Conservation (phyloP, 495 filamentous ascomycete species). For the Pyrenula massariospora region DNA sequence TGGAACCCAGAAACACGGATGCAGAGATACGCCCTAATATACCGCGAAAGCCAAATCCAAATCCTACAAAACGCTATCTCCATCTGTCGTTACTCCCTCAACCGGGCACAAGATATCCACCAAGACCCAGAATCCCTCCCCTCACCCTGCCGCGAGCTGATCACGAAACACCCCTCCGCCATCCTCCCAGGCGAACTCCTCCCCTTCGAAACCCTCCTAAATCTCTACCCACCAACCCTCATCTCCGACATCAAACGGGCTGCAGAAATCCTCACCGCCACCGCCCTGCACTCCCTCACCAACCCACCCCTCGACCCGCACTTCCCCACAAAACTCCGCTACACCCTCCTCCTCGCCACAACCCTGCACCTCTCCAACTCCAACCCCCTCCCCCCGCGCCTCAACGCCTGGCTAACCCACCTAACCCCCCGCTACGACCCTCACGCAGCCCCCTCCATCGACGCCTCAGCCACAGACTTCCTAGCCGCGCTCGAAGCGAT, state of each 20-base stretch:
- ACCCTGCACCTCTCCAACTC: too few species aligned
- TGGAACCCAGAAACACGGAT: conserved; percentile 19
- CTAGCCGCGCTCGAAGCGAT: not conserved
- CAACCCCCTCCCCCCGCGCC: too few species aligned
- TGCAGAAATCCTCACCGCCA: not conserved
- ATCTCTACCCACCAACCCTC: not conserved
- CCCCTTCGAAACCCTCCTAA: not conserved
- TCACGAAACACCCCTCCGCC: not conserved
- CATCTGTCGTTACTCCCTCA: conserved; percentile 15
- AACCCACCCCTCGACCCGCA: not conserved
- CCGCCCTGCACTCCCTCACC: not conserved
- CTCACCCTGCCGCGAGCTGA: not conserved
- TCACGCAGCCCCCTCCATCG: too few species aligned
- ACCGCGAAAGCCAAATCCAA: conserved; percentile 28
- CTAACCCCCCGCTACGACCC: too few species aligned
- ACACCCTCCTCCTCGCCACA: not conserved
- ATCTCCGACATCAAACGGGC: not conserved
- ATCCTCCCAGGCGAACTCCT: not conserved
- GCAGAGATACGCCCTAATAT: conserved; percentile 28
- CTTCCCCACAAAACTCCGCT: not conserved
- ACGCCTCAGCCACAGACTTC: not conserved
- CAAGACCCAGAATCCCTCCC: not conserved
- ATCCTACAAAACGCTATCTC: conserved; percentile 29
- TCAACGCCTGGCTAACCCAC: too few species aligned
- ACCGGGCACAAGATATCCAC: not conserved